phyloP scores from a whole-genome alignment of 495 filamentous ascomycete species.

The Staphylotrichum longicolle region DNA sequence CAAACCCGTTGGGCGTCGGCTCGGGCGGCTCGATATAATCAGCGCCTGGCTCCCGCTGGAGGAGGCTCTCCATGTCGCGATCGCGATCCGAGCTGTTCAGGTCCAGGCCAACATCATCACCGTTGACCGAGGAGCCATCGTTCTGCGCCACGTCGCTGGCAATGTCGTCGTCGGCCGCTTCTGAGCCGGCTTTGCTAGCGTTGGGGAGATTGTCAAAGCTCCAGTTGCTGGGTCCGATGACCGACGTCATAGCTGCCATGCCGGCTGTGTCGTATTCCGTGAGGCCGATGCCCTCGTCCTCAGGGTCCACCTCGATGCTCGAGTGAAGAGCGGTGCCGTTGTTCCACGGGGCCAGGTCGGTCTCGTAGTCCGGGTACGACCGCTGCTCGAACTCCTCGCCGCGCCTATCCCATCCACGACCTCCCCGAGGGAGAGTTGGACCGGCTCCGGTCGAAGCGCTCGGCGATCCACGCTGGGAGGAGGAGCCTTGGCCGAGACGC shows the following conservation, averaged over 20 bases:
- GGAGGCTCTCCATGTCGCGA: conserved; percentile 24
- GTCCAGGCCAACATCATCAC: conserved; percentile 17
- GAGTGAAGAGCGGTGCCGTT: conserved; percentile 27
- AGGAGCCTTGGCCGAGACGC: conserved; percentile 79
- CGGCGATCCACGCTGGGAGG: conserved; percentile 83
- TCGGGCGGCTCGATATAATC: conserved; percentile 24
- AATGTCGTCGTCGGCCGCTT: conserved; percentile 26
- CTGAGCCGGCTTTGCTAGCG: conserved; percentile 19
- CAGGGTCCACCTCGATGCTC: conserved; percentile 45
- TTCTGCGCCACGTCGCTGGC: conserved; percentile 45
- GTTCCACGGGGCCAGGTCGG: conserved; percentile 24
- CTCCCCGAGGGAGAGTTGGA: conserved; percentile 67
- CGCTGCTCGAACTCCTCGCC: conserved; percentile 20
- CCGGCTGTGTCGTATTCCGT: conserved; percentile 26
- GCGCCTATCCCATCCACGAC: conserved; percentile 52
- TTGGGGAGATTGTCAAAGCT: conserved; percentile 37
- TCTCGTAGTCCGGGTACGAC: conserved; percentile 25
- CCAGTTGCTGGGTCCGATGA: conserved; percentile 32
- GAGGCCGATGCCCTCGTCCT: conserved; percentile 34
- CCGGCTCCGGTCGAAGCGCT: conserved; percentile 74
- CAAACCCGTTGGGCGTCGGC: conserved; percentile 16
- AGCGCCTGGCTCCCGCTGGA: conserved; percentile 17
- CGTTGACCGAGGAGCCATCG: conserved; percentile 25
- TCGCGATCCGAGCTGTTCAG: conserved; percentile 12
- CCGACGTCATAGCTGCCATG: conserved; percentile 34